Evolutionary conservation across 2,329 filamentous ascomycete species (phyloP), one percentile per base, ranked within the genome.

Genomic region (Colletotrichum orchidophilum): DNA sequence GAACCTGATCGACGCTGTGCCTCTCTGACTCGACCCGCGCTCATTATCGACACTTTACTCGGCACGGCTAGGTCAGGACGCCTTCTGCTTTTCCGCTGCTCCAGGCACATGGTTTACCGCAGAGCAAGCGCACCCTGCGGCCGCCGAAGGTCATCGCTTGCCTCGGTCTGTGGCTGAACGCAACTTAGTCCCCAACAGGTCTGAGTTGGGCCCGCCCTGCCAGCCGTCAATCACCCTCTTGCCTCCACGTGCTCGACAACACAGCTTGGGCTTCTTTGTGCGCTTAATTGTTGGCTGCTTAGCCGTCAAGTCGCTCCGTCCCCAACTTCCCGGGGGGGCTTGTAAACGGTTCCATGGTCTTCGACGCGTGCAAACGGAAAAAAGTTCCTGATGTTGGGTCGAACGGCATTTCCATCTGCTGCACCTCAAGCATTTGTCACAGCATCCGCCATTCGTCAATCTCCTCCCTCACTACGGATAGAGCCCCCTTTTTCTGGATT

Each of bases 371-470:
- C 42, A 60, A 39, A 39, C 63, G 15, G 57, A 50, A 63, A 55
- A 63, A 71, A 71, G 52, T 53, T 54, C 64, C 64, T 70, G 63
- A 70, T 70, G 63, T 61, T 60, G 49, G 55, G 50, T 61, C 35
- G 63, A 39, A 57, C 62, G 27, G 49, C 67, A 61, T 57, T 66
- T 63, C 50, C 62, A 57, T 61, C 24, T 53, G 46, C 65, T 42
- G 57, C 63, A 71, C 63, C 50, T 63, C 55, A 33, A 63, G 52
- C 57, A 42, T 42, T 63, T 71, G 58, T 68, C 68, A 68, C 53
- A 33, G 58, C 64, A 63, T 65, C 52, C 58, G 52, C 39, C 63
- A 68, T 57, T 63, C 57, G 67, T 54, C 63, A 57, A 33, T 59
- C 21, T 26, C 46, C 42, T n/a, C 42, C 52, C 46, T 52, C 13